Evolutionary conservation across 164 flowering plant species (phyloP).

Genomic region (Sextonia rubra): DNA sequence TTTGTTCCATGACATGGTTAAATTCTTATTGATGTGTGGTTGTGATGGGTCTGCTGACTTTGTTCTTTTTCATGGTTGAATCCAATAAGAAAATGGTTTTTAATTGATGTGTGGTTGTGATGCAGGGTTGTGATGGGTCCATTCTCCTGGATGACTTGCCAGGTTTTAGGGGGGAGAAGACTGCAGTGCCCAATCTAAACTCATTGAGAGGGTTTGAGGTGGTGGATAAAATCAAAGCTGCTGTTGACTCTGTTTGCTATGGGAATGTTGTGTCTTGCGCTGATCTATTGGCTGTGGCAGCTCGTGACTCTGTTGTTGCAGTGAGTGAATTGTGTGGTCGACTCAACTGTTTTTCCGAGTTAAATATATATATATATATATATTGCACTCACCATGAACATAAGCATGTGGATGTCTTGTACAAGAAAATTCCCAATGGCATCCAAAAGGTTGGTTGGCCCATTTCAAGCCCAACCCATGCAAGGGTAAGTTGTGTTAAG

Average conservation of each 20-base stretch:
- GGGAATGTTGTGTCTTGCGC: conserved; percentile 22
- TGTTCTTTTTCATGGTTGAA: background rate
- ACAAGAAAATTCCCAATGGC: too few relatives aligned
- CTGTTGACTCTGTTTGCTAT: conserved; percentile 10
- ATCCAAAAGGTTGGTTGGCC: too few relatives aligned
- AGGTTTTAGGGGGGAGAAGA: conserved; percentile 21
- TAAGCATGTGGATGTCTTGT: too few relatives aligned
- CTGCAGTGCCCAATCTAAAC: conserved; percentile 16
- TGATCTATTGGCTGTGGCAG: conserved; percentile 22
- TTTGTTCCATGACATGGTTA: background rate
- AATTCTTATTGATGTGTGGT: background rate
- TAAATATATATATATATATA: too few relatives aligned
- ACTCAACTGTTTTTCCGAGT: too few relatives aligned
- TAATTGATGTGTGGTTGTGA: background rate
- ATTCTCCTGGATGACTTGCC: conserved; percentile 22
- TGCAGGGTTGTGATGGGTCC: conserved; percentile 30
- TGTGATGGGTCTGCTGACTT: background rate
- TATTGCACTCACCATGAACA: too few relatives aligned
- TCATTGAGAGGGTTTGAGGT: conserved; percentile 21
- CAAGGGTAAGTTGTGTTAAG: too few relatives aligned
- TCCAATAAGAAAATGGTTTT: background rate
- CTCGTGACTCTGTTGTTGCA: conserved; percentile 19
- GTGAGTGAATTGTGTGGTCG: too few relatives aligned
- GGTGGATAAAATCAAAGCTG: conserved; percentile 20
- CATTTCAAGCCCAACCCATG: too few relatives aligned